Evolutionary conservation across 345 rosid genomes (phyloP).

Genomic region (Lumnitzera littorea): DNA sequence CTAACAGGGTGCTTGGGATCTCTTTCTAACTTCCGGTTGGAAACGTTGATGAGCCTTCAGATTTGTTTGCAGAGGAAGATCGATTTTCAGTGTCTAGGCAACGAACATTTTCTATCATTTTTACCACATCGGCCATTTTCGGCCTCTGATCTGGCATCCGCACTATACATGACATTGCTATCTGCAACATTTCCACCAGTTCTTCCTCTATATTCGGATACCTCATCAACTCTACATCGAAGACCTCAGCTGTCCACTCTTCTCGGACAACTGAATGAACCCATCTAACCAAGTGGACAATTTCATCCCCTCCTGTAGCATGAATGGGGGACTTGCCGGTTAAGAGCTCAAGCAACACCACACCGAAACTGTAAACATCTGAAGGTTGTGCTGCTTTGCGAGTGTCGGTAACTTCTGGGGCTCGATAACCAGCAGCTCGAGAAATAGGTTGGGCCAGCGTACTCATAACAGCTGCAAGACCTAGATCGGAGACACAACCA

Average conservation of each 20-base stretch:
- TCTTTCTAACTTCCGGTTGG: constrained; percentile 16
- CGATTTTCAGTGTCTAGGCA: constrained; percentile 30
- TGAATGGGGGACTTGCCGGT: constrained; percentile 92
- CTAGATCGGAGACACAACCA: constrained; percentile 85
- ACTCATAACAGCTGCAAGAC: constrained; percentile 71
- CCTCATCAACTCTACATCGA: constrained; percentile 83
- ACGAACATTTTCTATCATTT: constrained; percentile 64
- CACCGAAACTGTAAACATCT: constrained; percentile 95
- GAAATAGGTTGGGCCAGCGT: constrained; percentile 67
- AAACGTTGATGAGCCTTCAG: constrained; percentile 48
- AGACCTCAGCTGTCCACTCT: constrained; percentile 98
- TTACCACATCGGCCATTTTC: constrained; percentile 66
- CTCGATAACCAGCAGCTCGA: constrained; percentile 90
- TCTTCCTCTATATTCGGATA: constrained; percentile 94
- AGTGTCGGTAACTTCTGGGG: constrained; percentile 91
- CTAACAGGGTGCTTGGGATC: no score
- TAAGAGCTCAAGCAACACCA: constrained; percentile 81
- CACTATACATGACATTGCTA: constrained; percentile 84
- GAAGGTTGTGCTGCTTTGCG: constrained; percentile 83
- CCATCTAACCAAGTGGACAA: constrained; percentile 91
- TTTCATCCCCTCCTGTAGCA: constrained; percentile 75
- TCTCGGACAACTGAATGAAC: constrained; percentile 96
- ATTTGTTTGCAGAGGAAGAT: constrained; percentile 37
- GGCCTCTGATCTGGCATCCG: constrained; percentile 87
- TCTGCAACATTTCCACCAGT: constrained; percentile 97